Percentiles rank a stretch among this genome's conserved stretches.
These are phyloP conservation scores for Corchorus olitorius DNA, from an alignment of 345 rosid genomes.

Conservation along the genomic window DNA sequence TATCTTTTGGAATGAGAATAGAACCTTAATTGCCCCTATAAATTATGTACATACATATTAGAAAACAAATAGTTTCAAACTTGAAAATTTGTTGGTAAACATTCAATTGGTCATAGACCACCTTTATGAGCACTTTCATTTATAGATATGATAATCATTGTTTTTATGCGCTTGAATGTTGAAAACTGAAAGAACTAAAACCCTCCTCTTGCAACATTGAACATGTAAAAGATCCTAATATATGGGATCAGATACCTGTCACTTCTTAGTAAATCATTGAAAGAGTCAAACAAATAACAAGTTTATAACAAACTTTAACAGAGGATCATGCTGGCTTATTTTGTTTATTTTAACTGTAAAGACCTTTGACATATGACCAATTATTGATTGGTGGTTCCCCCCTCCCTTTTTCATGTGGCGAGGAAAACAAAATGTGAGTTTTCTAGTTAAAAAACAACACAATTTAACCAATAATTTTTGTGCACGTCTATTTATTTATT, in stretches of 20 bases:
- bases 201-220: not conserved
- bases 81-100: not conserved
- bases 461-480: not conserved
- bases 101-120: not conserved
- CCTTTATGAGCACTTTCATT: not conserved
- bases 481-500: too few relatives aligned
- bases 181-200: not conserved
- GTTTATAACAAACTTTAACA: not conserved
- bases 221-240: not conserved
- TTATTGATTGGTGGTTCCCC: conserved; percentile 14
- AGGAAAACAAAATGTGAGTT: not conserved
- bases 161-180: not conserved
- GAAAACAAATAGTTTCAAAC: not conserved
- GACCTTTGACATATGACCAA: not conserved
- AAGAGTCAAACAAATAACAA: not conserved
- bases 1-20: not conserved
- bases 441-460: not conserved
- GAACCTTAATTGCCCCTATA: not conserved
- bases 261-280: not conserved
- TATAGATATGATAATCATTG: not conserved
- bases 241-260: not conserved
- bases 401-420: too few relatives aligned
- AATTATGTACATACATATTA: not conserved
- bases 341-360: not conserved
- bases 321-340: not conserved